Evolutionary conservation across 164 flowering plant genomes (phyloP), one percentile per base, ranked within the genome.

Genomic region (Taxillus chinensis): DNA sequence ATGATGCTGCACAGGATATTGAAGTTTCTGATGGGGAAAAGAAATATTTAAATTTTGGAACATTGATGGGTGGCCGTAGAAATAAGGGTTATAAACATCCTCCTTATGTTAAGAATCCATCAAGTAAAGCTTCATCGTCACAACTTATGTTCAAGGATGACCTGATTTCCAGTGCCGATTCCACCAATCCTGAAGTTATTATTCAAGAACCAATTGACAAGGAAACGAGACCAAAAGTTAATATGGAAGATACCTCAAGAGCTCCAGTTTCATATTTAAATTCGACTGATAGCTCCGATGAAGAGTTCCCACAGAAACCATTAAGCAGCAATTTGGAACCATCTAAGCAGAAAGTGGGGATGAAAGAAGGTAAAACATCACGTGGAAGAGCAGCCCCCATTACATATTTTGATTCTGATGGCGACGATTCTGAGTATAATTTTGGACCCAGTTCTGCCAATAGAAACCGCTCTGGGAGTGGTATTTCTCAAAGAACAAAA

Each of bases 11-110:
- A 38, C 62, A 65, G 62, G 74, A 62, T 64, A 45, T 49, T 66
- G 76, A 62, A 43, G 2, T 64, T 64, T 27, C 55, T 10, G 46
- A 56, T 59, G 87, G 71, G 45, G 69, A 62, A 59, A 79, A 59
- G 39, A 65, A 55, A 5, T 79, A 64, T 54, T 63, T 87, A 63
- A 84, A 71, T 16, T 74, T 82, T 14, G 89, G 83, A 53, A 71
- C 15, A 13, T 69, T 89, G 64, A 78, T 68, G 1, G 98, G 98
- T 70, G 98, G 98, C 59, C 61, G 81, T 51, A 70, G 87, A 48
- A 85, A 92, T 69, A 90, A 85, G 71, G 81, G 77, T 49, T 59
- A 63, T 59, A 74, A 38, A 50, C 73, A n/a, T 54, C 91, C 85
- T 45, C 82, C 83, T 57, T 87, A 80, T 68, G 45, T 39, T 2